phyloP scores from a whole-genome alignment of 2,329 filamentous ascomycete species.

The Hypoxylon sp. region DNA sequence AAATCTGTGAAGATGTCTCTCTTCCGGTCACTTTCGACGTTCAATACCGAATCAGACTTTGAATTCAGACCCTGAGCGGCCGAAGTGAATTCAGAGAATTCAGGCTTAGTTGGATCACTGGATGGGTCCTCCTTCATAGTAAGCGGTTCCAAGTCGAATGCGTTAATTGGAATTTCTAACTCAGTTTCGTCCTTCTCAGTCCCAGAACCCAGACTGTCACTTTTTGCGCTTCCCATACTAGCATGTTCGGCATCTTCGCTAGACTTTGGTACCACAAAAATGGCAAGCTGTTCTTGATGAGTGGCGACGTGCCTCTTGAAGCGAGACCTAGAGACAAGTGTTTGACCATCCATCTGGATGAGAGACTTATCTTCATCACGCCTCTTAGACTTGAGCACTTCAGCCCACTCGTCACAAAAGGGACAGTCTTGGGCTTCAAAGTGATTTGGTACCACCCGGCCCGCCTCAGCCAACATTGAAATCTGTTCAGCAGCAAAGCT shows the following conservation, averaged over 20 bases:
- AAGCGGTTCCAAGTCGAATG: not conserved
- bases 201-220: not conserved
- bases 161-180: not conserved
- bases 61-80: not conserved
- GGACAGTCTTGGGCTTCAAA: slow-evolving; percentile 13
- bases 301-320: slow-evolving; percentile 22
- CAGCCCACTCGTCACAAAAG: slow-evolving; percentile 23
- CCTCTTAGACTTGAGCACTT: slow-evolving; percentile 1
- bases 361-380: not conserved
- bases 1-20: slow-evolving; percentile 43
- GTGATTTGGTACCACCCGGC: not conserved
- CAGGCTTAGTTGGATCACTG: not conserved
- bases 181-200: not conserved
- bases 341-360: not conserved
- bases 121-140: not conserved
- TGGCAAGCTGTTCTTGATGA: slow-evolving; percentile 23
- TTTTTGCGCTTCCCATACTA: not conserved
- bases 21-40: not conserved
- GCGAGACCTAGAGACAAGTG: slow-evolving; percentile 2
- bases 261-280: slow-evolving; percentile 7
- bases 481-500: not conserved
- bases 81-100: not conserved
- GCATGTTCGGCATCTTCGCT: not conserved
- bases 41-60: not conserved
- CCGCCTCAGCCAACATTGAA: slow-evolving; percentile 2